Base-by-base conservation (phyloP, 2,329 filamentous ascomycete species). In the Apiospora malaysiana region DNA sequence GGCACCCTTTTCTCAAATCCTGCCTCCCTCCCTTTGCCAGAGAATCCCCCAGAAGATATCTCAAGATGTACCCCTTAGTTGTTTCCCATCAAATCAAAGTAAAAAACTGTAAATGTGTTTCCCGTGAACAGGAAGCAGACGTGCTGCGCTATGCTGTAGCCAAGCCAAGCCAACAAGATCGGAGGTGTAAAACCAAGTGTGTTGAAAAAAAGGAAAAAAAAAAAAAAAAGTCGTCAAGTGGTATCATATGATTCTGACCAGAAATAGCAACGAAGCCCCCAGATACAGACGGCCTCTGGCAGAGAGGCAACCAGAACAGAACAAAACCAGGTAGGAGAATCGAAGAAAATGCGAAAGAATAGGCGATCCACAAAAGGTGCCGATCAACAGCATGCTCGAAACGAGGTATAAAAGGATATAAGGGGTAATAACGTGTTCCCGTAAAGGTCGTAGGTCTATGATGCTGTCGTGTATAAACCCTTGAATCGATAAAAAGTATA, bases 241-340 rank as follows among this genome's bases (percentile, higher is more conserved):
- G 67, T 68, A 68, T 56, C 67, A 68, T 68, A 56, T 56, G 45
- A 42, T 68, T 68, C 32, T 49, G 45, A n/a, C 45, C 45, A 68
- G 45, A 68, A 68, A 68, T 37, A 68, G 46, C 32, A 68, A 40
- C 43, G 16, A 47, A 47, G 66, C 32, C 18, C 43, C 46, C 66
- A n/a, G 46, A 68, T 32, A 23, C 43, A 47, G 66, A 37, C 23
- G 46, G 25, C 43, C 32, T 32, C 32, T 45, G 43, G 37, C 43
- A 32, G 40, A 68, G 23, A 68, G 66, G 66, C 43, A n/a, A 16
- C 43, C 25, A 47, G 27, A 40, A 49, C 46, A 49, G 27, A 25
- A 32, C 32, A 46, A 37, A 49, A 23, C 46, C 46, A 46, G 16
- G 45, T 42, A 18, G 14, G 67, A n/a, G 32, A 51, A 56, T 42